Base-by-base conservation (phyloP, 371 early-diverging fungal genomes). In the Syncephalastrum monosporum region DNA sequence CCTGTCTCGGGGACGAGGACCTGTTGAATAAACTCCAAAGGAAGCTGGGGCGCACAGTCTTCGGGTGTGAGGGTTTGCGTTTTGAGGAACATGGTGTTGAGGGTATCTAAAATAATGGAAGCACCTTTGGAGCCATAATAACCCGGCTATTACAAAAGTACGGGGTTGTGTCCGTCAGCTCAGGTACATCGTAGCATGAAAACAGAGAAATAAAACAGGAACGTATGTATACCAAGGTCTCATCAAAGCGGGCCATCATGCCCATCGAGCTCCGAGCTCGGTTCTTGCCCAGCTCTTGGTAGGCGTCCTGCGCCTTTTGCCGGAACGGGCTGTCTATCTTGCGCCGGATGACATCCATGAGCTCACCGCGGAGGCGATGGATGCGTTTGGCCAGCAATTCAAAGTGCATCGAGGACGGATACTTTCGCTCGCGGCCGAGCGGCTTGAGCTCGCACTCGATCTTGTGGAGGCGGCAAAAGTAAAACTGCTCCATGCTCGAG, bases 111-210 rank as follows among this genome's bases (percentile, higher is more conserved):
- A 4, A 86, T 68, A 15, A 49, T 59, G 5, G 64, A 71, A 5
- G 75, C 60, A 0, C 85, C 82, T 57, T 78, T 77, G 16, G 79
- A 64, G 12, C 87, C 87, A 69, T 86, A 86, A 53, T 86, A 86
- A 5, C 87, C 87, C 16, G 85, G 84, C 82, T 86, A 46, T 17
- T 17, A 38, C 3, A 0, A 56, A 21, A 10, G 38, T 8, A 33
- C 10, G 38, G 38, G 4, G 29, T 29, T 33, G 38, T 33, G 10
- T 33, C 3, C 0, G 38, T 33, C 10, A 33, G 38, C 38, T 8
- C 38, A 33, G 38, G 8, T 33, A 29, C 29, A 0, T 29, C 3
- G 29, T 7, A 21, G 21, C 21, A 21, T n/a, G 21, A 21, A 21
- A 21, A 21, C 21, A 21, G 21, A 21, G 21, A 21, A 21, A 21